Base-by-base conservation (phyloP, 2,329 filamentous ascomycete species). In the Diaporthe capsici region DNA sequence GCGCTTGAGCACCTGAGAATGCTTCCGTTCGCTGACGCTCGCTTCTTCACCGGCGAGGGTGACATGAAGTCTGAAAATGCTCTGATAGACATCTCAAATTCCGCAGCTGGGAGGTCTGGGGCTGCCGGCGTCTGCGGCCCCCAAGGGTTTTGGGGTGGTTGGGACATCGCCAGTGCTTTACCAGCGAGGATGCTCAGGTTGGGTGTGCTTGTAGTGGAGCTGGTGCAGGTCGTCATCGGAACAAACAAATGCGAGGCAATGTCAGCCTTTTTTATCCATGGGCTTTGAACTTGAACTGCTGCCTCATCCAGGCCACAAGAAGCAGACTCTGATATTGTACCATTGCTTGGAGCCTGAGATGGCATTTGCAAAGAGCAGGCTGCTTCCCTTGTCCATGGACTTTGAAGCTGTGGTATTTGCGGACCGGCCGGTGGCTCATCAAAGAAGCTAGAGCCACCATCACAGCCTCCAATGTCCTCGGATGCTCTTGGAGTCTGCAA, bases 21-120 rank as follows among this genome's bases (percentile, higher is more conserved):
- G 28, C 70, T 57, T 10, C 55, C 42, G 20, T 55, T 67, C 4
- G 51, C 37, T 28, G 73, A 71, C 22, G 31, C 42, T 34, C 70
- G 73, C 53, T 65, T 73, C 55, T 85, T 83, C 1, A 49, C 17
- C 17, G 89, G 87, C 0, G 88, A 89, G 0, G 87, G 86, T 0
- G 87, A 87, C 79, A 88, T 86, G 79, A 90, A 90, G 1, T 86
- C 85, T 1, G 87, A 85, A 79, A 91, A 90, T 0, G 88, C 85
- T 76, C 88, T 89, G 78, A 90, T 84, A 0, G 86, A 86, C 42
- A 89, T 83, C 6, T 85, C 85, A 20, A 87, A 84, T 68, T 90
- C 87, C 8, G 88, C 86, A 0, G 87, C 88, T 2, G 83, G 82
- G 44, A 84, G 78, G 75, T 81, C 78, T 31, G 82, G 82, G 4